These are phyloP conservation scores for Pleurotus giganteus DNA, from an alignment of 768 basidiomycete genomes.

Conservation along the genomic window DNA sequence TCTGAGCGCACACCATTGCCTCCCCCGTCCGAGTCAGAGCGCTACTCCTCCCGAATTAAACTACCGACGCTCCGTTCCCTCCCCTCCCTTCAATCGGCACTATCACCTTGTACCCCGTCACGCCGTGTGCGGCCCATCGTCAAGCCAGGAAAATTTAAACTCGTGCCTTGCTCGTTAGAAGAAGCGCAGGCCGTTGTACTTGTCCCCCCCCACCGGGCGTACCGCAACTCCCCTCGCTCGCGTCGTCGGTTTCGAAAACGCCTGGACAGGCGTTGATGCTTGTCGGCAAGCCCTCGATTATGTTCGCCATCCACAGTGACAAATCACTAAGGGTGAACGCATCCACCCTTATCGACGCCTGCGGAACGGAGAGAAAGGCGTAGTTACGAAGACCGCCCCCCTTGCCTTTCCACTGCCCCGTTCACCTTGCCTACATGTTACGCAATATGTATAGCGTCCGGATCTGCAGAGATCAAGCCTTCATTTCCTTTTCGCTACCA, in stretches of 20 bases:
- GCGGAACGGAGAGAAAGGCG: slow-evolving; percentile 10
- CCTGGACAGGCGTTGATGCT: slow-evolving; percentile 40
- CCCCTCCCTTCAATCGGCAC: slow-evolving; percentile 19
- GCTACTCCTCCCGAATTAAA: slow-evolving; percentile 15
- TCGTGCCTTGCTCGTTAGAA: slow-evolving; percentile 50
- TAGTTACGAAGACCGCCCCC: not conserved
- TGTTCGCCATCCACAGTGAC: slow-evolving; percentile 41
- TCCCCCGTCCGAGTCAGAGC: slow-evolving; percentile 19
- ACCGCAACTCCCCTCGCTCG: slow-evolving; percentile 16
- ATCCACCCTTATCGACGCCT: slow-evolving; percentile 57
- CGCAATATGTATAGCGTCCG: too few species aligned
- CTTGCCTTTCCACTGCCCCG: too few species aligned
- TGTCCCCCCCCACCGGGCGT: slow-evolving; percentile 33
- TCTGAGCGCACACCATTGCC: slow-evolving; percentile 38
- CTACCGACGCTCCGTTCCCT: slow-evolving; percentile 14
- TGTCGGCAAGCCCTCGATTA: slow-evolving; percentile 43
- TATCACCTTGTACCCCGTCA: slow-evolving; percentile 12
- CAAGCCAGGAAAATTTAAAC: slow-evolving; percentile 28
- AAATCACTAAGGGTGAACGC: slow-evolving; percentile 44
- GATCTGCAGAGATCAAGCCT: too few species aligned
- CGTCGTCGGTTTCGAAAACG: slow-evolving; percentile 13
- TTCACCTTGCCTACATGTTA: too few species aligned
- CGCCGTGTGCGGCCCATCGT: slow-evolving; percentile 8
- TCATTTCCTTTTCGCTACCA: too few species aligned
- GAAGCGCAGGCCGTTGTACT: slow-evolving; percentile 53